Evolutionary conservation across 495 filamentous ascomycete species (phyloP).

Genomic region (Talaromyces thailandensis): DNA sequence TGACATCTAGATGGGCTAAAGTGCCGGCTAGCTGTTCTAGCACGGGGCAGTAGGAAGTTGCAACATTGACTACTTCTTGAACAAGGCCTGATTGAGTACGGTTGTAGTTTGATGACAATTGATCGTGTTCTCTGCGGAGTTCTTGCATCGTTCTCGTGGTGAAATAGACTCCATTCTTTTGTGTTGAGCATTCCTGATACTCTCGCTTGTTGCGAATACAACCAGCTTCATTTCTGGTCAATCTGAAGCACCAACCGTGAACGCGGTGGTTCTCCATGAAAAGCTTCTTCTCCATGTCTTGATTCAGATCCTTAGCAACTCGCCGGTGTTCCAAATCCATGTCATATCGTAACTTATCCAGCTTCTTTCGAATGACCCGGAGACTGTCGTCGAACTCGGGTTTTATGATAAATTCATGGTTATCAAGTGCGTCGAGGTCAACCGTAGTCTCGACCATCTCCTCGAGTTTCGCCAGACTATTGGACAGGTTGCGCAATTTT

Average conservation of each 20-base stretch:
- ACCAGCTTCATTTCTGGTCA: constrained; percentile 83
- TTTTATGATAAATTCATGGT: constrained; percentile 98
- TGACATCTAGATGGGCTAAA: constrained; percentile 91
- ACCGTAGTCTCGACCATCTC: constrained; percentile 99
- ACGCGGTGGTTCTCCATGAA: constrained; percentile 94
- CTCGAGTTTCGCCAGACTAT: constrained; percentile 76
- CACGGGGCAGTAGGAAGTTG: constrained; percentile 89
- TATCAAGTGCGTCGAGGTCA: constrained; percentile 88
- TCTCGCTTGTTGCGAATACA: constrained; percentile 85
- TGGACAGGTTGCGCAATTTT: constrained; percentile 66
- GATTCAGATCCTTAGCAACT: constrained; percentile 74
- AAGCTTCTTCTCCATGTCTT: constrained; percentile 95
- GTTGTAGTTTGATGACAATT: constrained; percentile 92
- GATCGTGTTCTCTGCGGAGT: constrained; percentile 83
- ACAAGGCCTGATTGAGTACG: constrained; percentile 89
- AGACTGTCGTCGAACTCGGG: constrained; percentile 93
- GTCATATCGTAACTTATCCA: constrained; percentile 73
- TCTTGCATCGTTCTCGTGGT: constrained; percentile 78
- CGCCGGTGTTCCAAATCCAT: constrained; percentile 77
- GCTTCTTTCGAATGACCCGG: constrained; percentile 76
- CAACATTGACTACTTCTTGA: constrained; percentile 85
- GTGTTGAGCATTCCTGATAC: constrained; percentile 94
- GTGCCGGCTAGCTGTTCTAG: constrained; percentile 83
- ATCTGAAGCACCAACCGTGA: constrained; percentile 93
- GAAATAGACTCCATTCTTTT: constrained; percentile 99